Evolutionary conservation across 2,329 filamentous ascomycete species (phyloP), one percentile per base, ranked within the genome.

Genomic region (Ascosphaera aggregata): DNA sequence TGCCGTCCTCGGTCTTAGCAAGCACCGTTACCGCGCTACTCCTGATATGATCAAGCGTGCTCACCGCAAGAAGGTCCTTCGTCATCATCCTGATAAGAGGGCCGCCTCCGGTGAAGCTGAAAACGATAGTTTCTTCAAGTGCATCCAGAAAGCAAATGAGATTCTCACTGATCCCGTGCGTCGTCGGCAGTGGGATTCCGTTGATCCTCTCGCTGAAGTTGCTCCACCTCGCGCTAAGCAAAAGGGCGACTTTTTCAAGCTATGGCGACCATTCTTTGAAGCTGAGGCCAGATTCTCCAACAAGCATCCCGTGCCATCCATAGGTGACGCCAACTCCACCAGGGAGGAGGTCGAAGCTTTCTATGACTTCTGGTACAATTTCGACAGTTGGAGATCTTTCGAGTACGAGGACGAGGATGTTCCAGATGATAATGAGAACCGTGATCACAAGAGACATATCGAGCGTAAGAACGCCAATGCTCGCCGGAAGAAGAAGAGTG

Each of bases 351-450:
- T 98, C 36, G 85, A 95, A 55, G 66, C 67, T 40, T 98, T 98
- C 61, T 98, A 98, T 72, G 93, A 98, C 70, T 98, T 95, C 68
- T 98, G 80, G 77, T 98, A 95, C 69, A 91, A 86, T 69, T 92
- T 98, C 52, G 89, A 98, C 69, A 89, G 79, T 59, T 98, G 89
- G 89, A 71, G 89, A 44, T 76, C 80, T 2, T 98, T 98, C 53
- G 89, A 98, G 64, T 98, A 98, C 62, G 79, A 92, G 43, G 89
- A 98, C 54, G 89, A 98, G 66, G 89, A 98, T 55, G 86, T 98
- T 20, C 89, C 89, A 32, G 89, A 98, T 54, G 89, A 98, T 67
- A 93, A 89, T 59, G 89, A 95, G 66, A 93, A 85, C 67, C 85
- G 89, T 58, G 86, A 95, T 64, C 89, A 98, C 68, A 95, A 94